Conservation (phyloP, 23 red algal species). For the Cyanidioschyzon merolae region DNA sequence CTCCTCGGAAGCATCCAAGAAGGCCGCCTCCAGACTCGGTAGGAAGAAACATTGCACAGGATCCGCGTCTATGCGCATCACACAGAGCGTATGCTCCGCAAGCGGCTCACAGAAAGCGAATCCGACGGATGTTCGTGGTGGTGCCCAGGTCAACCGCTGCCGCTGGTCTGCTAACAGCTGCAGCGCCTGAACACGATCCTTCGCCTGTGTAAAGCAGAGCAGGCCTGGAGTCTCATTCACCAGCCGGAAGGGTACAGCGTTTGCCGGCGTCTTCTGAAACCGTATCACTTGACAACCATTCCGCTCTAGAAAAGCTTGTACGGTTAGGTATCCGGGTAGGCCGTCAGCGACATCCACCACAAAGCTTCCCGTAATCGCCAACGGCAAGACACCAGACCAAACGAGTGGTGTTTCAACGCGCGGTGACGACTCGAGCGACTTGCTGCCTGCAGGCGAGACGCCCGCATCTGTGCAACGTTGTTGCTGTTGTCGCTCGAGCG, state of each 20-base stretch:
- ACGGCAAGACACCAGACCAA: not conserved
- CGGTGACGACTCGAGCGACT: not conserved
- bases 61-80: not conserved
- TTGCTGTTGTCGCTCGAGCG: not conserved
- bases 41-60: not conserved
- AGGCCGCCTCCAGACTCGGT: conserved; percentile 2
- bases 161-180: not conserved
- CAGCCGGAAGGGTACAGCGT: not conserved
- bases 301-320: not conserved
- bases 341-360: not conserved
- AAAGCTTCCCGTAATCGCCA: not conserved
- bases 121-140: not conserved
- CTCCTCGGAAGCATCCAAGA: not conserved
- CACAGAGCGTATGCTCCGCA: not conserved
- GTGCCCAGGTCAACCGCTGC: not conserved
- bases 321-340: not conserved
- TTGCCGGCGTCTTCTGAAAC: not conserved
- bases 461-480: not conserved
- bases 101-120: conserved; percentile 5
- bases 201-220: not conserved
- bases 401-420: not conserved
- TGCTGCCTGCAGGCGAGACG: not conserved
- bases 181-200: not conserved
- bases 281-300: conserved; percentile 1
- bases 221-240: not conserved